Base-by-base conservation (phyloP, 1,284 basidiomycete species). In the Heterobasidion parviporum region DNA sequence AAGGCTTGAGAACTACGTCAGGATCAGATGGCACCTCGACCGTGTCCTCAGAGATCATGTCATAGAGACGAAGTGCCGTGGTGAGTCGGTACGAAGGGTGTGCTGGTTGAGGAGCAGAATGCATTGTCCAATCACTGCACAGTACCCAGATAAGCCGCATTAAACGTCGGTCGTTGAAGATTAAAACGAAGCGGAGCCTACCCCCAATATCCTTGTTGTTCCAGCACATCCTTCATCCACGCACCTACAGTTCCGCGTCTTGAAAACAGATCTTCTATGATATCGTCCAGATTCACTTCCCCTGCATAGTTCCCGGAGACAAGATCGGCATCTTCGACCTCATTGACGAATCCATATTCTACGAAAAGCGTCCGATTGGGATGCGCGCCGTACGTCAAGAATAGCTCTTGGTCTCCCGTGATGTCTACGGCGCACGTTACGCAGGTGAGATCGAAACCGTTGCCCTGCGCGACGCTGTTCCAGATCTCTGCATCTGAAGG, bases 291-390 rank as follows among this genome's bases (percentile, higher is more conserved):
- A 57, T 87, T 81, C 9, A 88, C 74, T 64, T 92, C 85, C 15
- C 74, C 72, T 35, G 68, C 61, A 50, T 68, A 68, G 18, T 66
- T 67, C 36, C 70, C 68, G 34, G 52, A 60, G 9, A 54, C 36
- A n/a, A 72, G 62, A 41, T 63, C 68, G 15, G 66, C 62, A 36
- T 65, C 55, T 0, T 63, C 62, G 43, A 70, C 61, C 12, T 57
- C 32, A 61, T 79, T 76, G 32, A 88, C 78, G 65, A 95, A 95
- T 0, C 92, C 92, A 68, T 95, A 95, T 66, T 95, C 92, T 34
- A 83, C 76, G 66, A 93, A 89, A 16, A 95, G 67, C 7, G 76
- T 83, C 46, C 77, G 75, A 62, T 91, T 92, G 16, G 83, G 72
- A 67, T 94, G 92, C 18, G 70, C 67, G 1, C 92, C 92, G 62